phyloP scores from a whole-genome alignment of 2,329 filamentous ascomycete genomes.

The Diaporthe velutina region DNA sequence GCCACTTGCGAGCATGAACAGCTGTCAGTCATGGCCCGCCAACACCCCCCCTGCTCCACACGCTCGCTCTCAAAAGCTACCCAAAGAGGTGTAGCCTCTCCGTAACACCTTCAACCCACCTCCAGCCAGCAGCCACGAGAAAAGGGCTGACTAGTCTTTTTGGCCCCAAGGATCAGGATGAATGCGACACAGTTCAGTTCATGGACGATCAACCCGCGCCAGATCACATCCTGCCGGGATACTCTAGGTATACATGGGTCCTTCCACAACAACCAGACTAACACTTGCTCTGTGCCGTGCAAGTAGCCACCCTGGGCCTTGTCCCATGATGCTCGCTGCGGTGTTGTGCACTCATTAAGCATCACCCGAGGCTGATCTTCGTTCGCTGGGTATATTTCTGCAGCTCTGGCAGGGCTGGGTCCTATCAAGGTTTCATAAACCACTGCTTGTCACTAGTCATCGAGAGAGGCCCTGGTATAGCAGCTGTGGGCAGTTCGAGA shows the following conservation, averaged over 20 bases:
- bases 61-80: conserved; percentile 31
- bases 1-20: conserved; percentile 30
- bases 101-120: not conserved
- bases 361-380: conserved; percentile 21
- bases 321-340: conserved; percentile 17
- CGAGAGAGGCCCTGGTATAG: conserved; percentile 23
- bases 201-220: conserved; percentile 7
- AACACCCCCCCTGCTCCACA: conserved; percentile 26
- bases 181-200: conserved; percentile 17
- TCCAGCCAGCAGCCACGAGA: conserved; percentile 11
- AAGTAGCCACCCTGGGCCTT: not conserved
- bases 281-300: conserved; percentile 7
- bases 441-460: conserved; percentile 17
- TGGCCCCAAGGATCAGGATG: conserved; percentile 29
- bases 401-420: conserved; percentile 34
- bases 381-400: conserved; percentile 31
- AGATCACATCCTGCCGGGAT: conserved; percentile 27
- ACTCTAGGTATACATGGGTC: conserved; percentile 27
- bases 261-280: not conserved
- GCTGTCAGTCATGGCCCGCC: conserved; percentile 31
- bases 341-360: conserved; percentile 13
- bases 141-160: conserved; percentile 31
- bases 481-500: conserved; percentile 36
- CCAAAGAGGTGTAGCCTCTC: conserved; percentile 14
- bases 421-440: conserved; percentile 36